Conservation (phyloP, 306 rosid species). For the Sophora flavescens region DNA sequence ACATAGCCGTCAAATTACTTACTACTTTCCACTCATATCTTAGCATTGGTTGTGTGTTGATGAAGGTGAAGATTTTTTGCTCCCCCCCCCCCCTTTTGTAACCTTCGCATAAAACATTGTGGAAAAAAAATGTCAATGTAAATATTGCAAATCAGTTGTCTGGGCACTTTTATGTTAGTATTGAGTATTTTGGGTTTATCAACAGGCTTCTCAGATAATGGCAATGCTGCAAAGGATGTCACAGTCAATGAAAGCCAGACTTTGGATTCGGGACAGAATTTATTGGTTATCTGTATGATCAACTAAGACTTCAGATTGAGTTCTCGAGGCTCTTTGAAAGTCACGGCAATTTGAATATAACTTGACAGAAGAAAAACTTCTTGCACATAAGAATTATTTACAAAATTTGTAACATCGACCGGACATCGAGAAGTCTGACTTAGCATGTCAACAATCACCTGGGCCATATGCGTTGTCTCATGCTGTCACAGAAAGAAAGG, state of each 20-base stretch:
- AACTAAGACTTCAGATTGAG: conserved; percentile 58
- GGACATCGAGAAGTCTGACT: conserved; percentile 57
- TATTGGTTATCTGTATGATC: conserved; percentile 48
- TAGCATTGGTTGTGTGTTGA: too few species aligned
- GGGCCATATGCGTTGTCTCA: conserved; percentile 40
- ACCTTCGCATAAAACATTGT: too few species aligned
- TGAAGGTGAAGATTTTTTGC: too few species aligned
- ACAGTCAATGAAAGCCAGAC: too few species aligned
- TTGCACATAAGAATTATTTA: conserved; percentile 58
- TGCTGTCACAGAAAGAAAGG: conserved; percentile 53
- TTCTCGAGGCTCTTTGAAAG: conserved; percentile 54
- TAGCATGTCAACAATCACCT: conserved; percentile 49
- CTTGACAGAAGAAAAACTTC: conserved; percentile 64
- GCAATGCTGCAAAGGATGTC: too few species aligned
- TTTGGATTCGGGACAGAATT: background rate
- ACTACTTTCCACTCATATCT: too few species aligned
- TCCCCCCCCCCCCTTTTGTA: too few species aligned
- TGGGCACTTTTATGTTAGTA: too few species aligned
- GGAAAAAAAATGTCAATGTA: too few species aligned
- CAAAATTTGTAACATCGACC: conserved; percentile 65
- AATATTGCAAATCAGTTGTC: too few species aligned
- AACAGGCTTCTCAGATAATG: too few species aligned
- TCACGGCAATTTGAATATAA: conserved; percentile 65
- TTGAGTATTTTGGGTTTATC: too few species aligned
- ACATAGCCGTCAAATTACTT: background rate